These are phyloP conservation scores for Sonneratia alba DNA, from an alignment of 345 rosid species.

Conservation along the genomic window DNA sequence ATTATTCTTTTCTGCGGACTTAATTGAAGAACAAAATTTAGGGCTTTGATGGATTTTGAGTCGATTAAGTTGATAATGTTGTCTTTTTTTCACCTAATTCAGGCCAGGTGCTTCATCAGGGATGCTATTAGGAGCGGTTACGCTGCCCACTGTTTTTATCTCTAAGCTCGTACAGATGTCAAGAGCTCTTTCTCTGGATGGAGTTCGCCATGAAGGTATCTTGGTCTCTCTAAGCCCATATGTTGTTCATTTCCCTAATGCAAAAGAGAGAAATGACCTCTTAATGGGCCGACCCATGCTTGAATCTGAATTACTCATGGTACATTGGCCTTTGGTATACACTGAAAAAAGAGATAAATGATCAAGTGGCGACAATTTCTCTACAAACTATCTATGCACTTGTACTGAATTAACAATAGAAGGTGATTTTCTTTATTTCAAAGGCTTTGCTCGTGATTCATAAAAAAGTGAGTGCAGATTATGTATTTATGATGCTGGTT, in stretches of 20 bases:
- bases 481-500: not conserved
- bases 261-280: not conserved
- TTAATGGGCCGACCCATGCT: too few relatives aligned
- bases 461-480: not conserved
- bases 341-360: not conserved
- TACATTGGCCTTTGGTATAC: too few relatives aligned
- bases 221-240: not conserved
- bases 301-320: too few relatives aligned
- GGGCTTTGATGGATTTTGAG: not conserved
- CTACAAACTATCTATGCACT: not conserved
- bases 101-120: constrained; percentile 91
- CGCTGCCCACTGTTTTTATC: constrained; percentile 65
- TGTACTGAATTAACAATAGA: not conserved
- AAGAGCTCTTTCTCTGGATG: constrained; percentile 42
- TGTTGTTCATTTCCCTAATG: not conserved
- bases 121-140: constrained; percentile 68
- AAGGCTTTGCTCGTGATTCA: not conserved
- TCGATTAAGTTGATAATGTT: not conserved
- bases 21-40: not conserved
- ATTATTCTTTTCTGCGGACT: not conserved
- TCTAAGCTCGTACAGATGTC: constrained; percentile 67
- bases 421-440: not conserved
- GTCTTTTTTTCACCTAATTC: not conserved
- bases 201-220: constrained; percentile 49
- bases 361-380: not conserved